Evolutionary conservation across 2,329 filamentous ascomycete species (phyloP).

Genomic region (Colletotrichum sp.): DNA sequence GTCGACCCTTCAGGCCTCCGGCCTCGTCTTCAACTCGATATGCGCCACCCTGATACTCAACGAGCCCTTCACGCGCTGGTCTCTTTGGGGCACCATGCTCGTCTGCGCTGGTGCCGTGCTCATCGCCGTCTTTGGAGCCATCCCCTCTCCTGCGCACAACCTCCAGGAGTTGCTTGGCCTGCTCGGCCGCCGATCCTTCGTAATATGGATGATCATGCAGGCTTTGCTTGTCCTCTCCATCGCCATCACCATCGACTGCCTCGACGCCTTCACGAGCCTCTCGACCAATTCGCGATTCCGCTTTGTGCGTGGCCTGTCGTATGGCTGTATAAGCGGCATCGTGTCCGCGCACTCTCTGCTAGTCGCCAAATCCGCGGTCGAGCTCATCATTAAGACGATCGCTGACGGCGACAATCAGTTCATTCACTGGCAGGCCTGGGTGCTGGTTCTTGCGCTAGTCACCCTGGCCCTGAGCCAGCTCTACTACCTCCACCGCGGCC

Average conservation of each 20-base stretch:
- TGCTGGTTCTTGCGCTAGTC: constrained; percentile 82
- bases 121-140: constrained; percentile 92
- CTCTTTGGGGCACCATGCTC: constrained; percentile 86
- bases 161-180: constrained; percentile 81
- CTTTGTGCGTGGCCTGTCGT: constrained; percentile 81
- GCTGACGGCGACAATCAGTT: constrained; percentile 92
- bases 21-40: constrained; percentile 97
- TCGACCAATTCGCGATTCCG: constrained; percentile 71
- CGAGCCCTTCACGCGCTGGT: constrained; percentile 94
- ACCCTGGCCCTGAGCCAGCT: constrained; percentile 85
- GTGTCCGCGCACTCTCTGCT: constrained; percentile 92
- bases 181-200: constrained; percentile 75
- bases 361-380: constrained; percentile 94
- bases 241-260: constrained; percentile 65
- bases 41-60: constrained; percentile 92
- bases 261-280: constrained; percentile 55
- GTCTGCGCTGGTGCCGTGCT: constrained; percentile 88
- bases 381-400: constrained; percentile 86
- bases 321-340: constrained; percentile 89
- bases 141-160: constrained; percentile 90
- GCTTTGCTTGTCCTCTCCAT: constrained; percentile 74
- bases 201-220: constrained; percentile 89
- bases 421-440: constrained; percentile 93
- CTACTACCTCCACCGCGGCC: constrained; percentile 91
- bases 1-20: constrained; percentile 93